Evolutionary conservation across 768 basidiomycete species (phyloP).

Genomic region (Baorangia bicolor): DNA sequence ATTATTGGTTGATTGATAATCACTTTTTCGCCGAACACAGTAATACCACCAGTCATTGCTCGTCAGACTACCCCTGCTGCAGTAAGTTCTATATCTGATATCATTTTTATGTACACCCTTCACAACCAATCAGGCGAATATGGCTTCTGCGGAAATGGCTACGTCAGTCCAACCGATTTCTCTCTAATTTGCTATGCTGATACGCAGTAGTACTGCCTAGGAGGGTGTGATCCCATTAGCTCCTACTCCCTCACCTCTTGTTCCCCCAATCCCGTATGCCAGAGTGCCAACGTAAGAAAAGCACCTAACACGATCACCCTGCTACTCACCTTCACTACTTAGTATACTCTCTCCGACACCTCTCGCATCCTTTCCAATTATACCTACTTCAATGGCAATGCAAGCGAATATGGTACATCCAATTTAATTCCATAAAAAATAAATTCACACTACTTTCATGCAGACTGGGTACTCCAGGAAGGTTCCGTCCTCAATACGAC

Average conservation of each 20-base stretch:
- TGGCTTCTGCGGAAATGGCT: slow-evolving; percentile 50
- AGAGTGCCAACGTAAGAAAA: slow-evolving; percentile 52
- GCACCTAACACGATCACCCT: neutral
- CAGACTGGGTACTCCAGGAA: slow-evolving; percentile 72
- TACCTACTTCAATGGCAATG: slow-evolving; percentile 72
- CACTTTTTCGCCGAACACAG: slow-evolving; percentile 18
- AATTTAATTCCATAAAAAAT: neutral
- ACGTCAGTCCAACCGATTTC: slow-evolving; percentile 27
- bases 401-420: slow-evolving; percentile 56
- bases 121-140: slow-evolving; percentile 41
- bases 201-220: slow-evolving; percentile 64
- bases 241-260: slow-evolving; percentile 68
- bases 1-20: neutral
- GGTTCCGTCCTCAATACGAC: slow-evolving; percentile 68
- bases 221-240: slow-evolving; percentile 80
- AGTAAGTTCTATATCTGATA: slow-evolving; percentile 30
- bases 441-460: neutral
- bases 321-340: neutral
- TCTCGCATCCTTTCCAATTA: slow-evolving; percentile 65
- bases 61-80: slow-evolving; percentile 42
- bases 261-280: slow-evolving; percentile 68
- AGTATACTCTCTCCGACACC: slow-evolving; percentile 66
- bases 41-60: slow-evolving; percentile 38
- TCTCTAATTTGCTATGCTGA: slow-evolving; percentile 6
- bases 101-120: neutral